These are phyloP conservation scores for Diaporthe sp. DNA, from an alignment of 2,329 filamentous ascomycete species.

Conservation along the genomic window DNA sequence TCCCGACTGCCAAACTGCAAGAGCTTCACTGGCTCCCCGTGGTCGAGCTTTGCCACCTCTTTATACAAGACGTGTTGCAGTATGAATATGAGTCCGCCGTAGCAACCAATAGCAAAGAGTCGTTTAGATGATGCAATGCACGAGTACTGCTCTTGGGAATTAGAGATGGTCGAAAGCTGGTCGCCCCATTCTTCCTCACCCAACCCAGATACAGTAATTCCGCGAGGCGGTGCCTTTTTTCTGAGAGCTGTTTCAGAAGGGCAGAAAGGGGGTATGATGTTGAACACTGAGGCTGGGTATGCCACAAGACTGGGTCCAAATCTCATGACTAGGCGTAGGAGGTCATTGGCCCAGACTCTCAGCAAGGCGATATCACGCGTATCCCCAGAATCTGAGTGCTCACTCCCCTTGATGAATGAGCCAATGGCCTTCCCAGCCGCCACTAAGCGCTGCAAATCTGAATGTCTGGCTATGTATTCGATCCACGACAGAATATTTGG, in stretches of 20 bases:
- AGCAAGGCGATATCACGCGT: neutral
- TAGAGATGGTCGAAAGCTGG: neutral
- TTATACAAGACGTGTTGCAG: neutral
- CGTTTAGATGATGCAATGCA: neutral
- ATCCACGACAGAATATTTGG: neutral
- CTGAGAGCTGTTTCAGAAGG: neutral
- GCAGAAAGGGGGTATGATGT: neutral
- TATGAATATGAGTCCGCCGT: neutral
- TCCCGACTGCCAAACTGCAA: neutral
- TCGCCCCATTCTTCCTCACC: neutral
- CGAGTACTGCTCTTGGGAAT: neutral
- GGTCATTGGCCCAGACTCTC: neutral
- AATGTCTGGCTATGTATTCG: neutral
- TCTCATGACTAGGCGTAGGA: neutral
- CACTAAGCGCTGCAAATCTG: neutral
- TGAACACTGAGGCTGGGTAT: neutral
- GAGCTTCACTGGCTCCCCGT: neutral
- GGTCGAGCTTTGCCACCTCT: neutral
- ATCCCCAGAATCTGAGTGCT: neutral
- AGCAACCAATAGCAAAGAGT: neutral
- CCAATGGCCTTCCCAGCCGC: neutral
- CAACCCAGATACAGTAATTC: neutral
- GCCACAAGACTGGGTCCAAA: neutral
- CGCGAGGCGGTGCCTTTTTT: neutral
- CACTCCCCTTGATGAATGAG: neutral